Evolutionary conservation across 148 eudicot genomes (phyloP).

Genomic region (Rhododendron molle): DNA sequence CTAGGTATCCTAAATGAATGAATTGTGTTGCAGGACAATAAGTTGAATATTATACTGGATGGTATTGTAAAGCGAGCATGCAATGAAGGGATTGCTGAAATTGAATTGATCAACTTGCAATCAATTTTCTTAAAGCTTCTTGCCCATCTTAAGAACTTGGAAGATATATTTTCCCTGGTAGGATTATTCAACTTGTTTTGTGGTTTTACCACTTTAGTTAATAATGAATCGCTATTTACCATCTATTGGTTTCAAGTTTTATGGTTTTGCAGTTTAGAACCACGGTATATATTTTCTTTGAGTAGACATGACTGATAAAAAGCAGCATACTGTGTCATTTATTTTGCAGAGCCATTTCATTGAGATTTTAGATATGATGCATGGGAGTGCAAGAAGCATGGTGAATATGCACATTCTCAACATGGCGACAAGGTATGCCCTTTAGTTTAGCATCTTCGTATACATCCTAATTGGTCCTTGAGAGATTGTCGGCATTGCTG

Average conservation of each 20-base stretch:
- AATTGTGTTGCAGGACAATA: conserved; percentile 35
- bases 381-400: conserved; percentile 53
- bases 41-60: conserved; percentile 38
- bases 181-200: conserved; percentile 11
- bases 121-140: conserved; percentile 59
- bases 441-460: not conserved
- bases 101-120: conserved; percentile 49
- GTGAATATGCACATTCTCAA: conserved; percentile 53
- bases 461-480: not conserved
- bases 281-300: not conserved
- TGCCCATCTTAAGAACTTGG: conserved; percentile 38
- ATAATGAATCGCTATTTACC: not conserved
- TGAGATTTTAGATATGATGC: conserved; percentile 58
- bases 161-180: conserved; percentile 56
- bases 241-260: not conserved
- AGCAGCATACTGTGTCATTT: not conserved
- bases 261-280: not conserved
- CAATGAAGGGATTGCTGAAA: conserved; percentile 40
- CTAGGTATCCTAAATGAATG: not conserved
- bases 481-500: not conserved
- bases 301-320: not conserved
- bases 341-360: conserved; percentile 50
- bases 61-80: conserved; percentile 46
- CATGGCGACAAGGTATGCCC: conserved; percentile 49
- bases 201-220: not conserved